Conservation (phyloP, 305 asterid genomes). For the Withania somnifera region DNA sequence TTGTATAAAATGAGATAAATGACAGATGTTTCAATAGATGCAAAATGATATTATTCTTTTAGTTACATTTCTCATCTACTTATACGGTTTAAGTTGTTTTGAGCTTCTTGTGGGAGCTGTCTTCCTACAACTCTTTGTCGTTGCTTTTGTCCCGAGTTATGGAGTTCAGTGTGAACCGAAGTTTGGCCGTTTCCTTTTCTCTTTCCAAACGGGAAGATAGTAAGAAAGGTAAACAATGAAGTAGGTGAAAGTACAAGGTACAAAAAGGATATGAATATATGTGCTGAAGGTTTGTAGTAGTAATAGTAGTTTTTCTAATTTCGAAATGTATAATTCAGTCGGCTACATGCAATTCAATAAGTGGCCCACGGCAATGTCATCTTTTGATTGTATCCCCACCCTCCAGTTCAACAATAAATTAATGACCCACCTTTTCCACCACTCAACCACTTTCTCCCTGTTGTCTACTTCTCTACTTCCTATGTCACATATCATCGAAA, state of each 20-base stretch:
- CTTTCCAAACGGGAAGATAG: too few relatives aligned
- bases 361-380: background rate
- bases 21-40: background rate
- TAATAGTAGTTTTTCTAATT: background rate
- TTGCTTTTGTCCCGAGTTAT: background rate
- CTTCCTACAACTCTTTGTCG: background rate
- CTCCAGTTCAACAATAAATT: background rate
- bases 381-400: background rate
- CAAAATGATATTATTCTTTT: background rate
- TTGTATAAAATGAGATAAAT: background rate
- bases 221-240: background rate
- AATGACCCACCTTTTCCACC: slow-evolving; percentile 1
- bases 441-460: background rate
- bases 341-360: background rate
- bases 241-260: background rate
- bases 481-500: background rate
- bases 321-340: background rate
- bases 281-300: background rate
- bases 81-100: background rate
- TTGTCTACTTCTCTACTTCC: background rate
- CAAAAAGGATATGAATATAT: background rate
- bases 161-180: background rate
- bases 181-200: background rate
- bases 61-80: background rate
- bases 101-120: background rate